Evolutionary conservation across 371 early-diverging fungal genomes (phyloP), one percentile per base, ranked within the genome.

Genomic region (Mucor circinelloides): DNA sequence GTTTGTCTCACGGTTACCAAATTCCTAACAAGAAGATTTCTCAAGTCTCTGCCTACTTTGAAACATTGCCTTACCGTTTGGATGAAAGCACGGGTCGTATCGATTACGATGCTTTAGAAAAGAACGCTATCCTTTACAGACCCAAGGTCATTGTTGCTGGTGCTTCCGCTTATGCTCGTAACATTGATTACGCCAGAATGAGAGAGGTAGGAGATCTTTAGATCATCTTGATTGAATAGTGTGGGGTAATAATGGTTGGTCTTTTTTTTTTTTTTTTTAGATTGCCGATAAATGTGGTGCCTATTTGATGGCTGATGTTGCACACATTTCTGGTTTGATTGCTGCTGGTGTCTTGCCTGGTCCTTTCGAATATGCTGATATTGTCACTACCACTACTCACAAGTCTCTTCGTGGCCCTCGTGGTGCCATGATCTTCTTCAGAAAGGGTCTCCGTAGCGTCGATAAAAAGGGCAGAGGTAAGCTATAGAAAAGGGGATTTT

Each of bases 321-420:
- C 99, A 19, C 99, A 99, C 77, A 94, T 98, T 73, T 93, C 95
- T 68, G 98, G 96, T 63, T 72, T 97, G 59, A 90, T 99, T 32
- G 95, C 97, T 21, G 97, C 97, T 23, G 90, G 89, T 28, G 93
- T 93, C 27, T 73, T 97, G 52, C 93, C 92, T 66, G 87, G 89
- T 73, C 98, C 99, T 10, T 99, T 99, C 78, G 94, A 94, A 66
- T 84, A 95, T 80, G 92, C 98, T 63, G 99, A 99, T 82, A 92
- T 99, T 64, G 99, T 99, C 63, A 99, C 99, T 25, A 99, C 99
- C 38, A 99, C 99, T 61, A 99, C 99, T 2, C 99, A 99, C 88
- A 99, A 99, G 78, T 94, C 98, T 13, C 88, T 99, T 25, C 89
- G 99, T 69, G 99, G 99, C n/a, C 99, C 99, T 34, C 90, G 99